A percentile compares a stretch with the other conserved stretches of the same genome.
phyloP scores from a whole-genome alignment of 345 rosid species.

The Pistacia vera region DNA sequence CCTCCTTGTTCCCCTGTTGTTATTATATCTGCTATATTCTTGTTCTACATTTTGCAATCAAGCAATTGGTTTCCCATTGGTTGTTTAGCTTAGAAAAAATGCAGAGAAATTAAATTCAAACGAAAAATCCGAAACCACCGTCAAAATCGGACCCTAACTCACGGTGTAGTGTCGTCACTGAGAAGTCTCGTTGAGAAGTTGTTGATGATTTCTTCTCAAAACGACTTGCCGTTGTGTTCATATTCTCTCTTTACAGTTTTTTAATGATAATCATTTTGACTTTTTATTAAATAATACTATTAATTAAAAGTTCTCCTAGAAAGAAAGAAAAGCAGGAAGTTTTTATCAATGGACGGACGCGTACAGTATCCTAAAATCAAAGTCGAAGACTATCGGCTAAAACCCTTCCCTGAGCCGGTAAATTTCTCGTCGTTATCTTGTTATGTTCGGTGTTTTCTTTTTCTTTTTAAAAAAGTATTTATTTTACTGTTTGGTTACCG shows the following conservation, averaged over 20 bases:
- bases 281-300: not conserved
- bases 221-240: too few relatives aligned
- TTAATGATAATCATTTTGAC: not conserved
- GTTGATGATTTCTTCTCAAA: too few relatives aligned
- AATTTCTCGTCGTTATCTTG: not conserved
- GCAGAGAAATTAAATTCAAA: not conserved
- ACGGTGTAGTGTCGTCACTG: too few relatives aligned
- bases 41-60: not conserved
- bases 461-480: not conserved
- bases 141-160: too few relatives aligned
- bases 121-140: too few relatives aligned
- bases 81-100: slow-evolving; percentile 5
- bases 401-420: slow-evolving; percentile 17
- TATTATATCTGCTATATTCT: not conserved
- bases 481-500: slow-evolving; percentile 6
- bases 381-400: slow-evolving; percentile 19
- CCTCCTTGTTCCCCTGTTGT: not conserved
- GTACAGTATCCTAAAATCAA: slow-evolving; percentile 26
- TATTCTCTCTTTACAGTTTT: too few relatives aligned
- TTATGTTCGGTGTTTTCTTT: not conserved
- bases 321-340: not conserved
- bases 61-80: not conserved
- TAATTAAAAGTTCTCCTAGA: too few relatives aligned
- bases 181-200: too few relatives aligned
- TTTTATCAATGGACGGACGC: slow-evolving; percentile 19